These are phyloP conservation scores for Berkeleyomyces rouxiae DNA, from an alignment of 2,329 filamentous ascomycete genomes.

Conservation along the genomic window DNA sequence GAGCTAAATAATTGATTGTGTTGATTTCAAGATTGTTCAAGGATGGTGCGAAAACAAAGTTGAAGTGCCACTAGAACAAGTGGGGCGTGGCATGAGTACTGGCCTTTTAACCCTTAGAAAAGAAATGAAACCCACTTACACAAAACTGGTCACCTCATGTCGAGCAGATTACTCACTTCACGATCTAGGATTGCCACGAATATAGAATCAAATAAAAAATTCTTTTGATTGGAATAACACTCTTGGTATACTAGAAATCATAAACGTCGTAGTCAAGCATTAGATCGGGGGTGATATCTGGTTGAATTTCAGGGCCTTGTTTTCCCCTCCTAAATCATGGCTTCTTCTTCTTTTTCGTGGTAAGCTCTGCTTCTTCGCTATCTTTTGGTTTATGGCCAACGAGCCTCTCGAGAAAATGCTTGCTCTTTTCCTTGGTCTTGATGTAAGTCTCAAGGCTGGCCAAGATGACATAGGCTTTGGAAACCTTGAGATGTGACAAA, in stretches of 20 bases:
- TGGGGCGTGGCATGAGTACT: too few species aligned
- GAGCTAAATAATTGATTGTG: too few species aligned
- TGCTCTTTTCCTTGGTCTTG: slow-evolving; percentile 49
- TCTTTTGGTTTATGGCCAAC: slow-evolving; percentile 8
- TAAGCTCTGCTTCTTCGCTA: not conserved
- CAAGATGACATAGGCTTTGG: slow-evolving; percentile 65
- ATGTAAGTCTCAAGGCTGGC: slow-evolving; percentile 69
- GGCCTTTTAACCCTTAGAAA: too few species aligned
- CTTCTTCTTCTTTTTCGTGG: slow-evolving; percentile 5
- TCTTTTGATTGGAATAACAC: not conserved
- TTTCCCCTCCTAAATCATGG: not conserved
- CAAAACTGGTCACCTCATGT: too few species aligned
- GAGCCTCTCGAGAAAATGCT: slow-evolving; percentile 26
- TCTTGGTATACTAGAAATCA: not conserved
- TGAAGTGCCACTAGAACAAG: too few species aligned
- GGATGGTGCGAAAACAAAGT: too few species aligned
- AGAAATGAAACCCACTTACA: too few species aligned
- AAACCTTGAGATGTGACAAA: slow-evolving; percentile 62
- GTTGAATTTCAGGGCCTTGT: not conserved
- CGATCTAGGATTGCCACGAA: too few species aligned
- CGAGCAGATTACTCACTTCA: too few species aligned
- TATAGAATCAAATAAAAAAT: not conserved
- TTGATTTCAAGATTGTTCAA: too few species aligned
- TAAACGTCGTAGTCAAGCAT: not conserved
- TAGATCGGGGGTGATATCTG: not conserved